Evolutionary conservation across 1,139 yeast genomes (phyloP).

Genomic region (Groenewaldozyma auringiensis): DNA sequence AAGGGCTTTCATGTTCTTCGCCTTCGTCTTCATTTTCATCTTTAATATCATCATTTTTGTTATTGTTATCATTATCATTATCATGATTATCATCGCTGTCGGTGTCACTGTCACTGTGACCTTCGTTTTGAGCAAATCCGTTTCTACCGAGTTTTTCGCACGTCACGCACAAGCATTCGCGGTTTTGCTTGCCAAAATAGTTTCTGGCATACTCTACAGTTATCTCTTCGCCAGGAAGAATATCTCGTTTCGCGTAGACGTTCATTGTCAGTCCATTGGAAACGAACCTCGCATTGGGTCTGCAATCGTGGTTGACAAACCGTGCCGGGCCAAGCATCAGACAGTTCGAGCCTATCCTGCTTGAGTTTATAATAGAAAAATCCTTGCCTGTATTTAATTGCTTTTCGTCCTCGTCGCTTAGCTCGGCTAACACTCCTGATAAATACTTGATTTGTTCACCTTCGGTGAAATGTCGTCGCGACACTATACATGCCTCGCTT

Average conservation of each 20-base stretch:
- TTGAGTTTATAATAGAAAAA: constrained; percentile 37
- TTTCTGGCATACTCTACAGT: constrained; percentile 38
- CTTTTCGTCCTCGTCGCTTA: constrained; percentile 32
- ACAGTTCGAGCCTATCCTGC: constrained; percentile 31
- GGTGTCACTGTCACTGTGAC: constrained; percentile 7
- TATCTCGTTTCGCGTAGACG: constrained; percentile 31
- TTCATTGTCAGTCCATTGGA: constrained; percentile 27
- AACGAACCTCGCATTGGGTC: constrained; percentile 36
- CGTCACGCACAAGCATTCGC: constrained; percentile 39
- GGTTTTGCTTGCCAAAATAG: constrained; percentile 38
- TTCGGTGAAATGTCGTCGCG: constrained; percentile 27
- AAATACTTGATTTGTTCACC: constrained; percentile 35
- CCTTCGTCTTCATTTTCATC: too few relatives aligned
- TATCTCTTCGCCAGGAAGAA: constrained; percentile 39
- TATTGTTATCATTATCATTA: neutral
- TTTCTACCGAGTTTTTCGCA: constrained; percentile 32
- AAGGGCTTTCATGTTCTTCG: constrained; percentile 8
- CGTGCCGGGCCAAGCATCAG: constrained; percentile 44
- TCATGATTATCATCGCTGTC: constrained; percentile 11
- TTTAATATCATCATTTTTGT: neutral
- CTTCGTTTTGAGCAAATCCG: constrained; percentile 16
- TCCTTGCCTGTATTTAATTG: constrained; percentile 29
- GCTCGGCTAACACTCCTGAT: constrained; percentile 34
- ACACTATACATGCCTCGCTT: constrained; percentile 37
- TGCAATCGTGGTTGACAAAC: constrained; percentile 43